These are phyloP conservation scores for Stropharia rugosoannulata DNA, from an alignment of 768 basidiomycete genomes.

Conservation along the genomic window DNA sequence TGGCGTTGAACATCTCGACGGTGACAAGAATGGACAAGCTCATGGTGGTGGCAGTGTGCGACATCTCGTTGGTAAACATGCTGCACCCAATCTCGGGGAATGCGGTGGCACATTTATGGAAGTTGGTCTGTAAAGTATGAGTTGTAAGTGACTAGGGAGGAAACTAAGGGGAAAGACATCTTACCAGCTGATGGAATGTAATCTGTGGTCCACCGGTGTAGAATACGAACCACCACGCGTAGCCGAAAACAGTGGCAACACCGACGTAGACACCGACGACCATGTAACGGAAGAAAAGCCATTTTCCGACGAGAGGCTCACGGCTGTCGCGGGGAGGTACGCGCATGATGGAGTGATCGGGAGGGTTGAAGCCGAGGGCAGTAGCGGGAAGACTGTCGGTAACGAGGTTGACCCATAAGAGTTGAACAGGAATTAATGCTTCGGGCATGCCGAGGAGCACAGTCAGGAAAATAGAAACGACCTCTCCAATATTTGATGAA, in stretches of 20 bases:
- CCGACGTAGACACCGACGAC: slow-evolving; percentile 94
- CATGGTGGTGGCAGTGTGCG: slow-evolving; percentile 91
- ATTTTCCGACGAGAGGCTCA: slow-evolving; percentile 88
- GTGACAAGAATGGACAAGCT: slow-evolving; percentile 95
- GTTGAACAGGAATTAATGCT: slow-evolving; percentile 94
- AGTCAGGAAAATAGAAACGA: slow-evolving; percentile 97
- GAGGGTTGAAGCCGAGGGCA: slow-evolving; percentile 96
- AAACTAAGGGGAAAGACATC: slow-evolving; percentile 27
- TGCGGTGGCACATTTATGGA: slow-evolving; percentile 82
- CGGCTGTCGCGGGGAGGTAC: slow-evolving; percentile 87
- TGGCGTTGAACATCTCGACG: slow-evolving; percentile 96
- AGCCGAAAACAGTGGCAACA: slow-evolving; percentile 92
- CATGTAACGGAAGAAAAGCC: slow-evolving; percentile 97
- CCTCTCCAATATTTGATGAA: slow-evolving; percentile 97
- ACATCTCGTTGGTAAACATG: slow-evolving; percentile 91
- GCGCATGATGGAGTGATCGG: slow-evolving; percentile 96
- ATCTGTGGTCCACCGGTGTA: slow-evolving; percentile 92
- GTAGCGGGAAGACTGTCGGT: slow-evolving; percentile 97
- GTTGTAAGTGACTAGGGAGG: background rate
- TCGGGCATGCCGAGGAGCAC: slow-evolving; percentile 99
- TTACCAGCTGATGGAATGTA: slow-evolving; percentile 86
- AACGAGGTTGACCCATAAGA: slow-evolving; percentile 98
- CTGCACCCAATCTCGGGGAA: slow-evolving; percentile 94
- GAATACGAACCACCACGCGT: slow-evolving; percentile 99
- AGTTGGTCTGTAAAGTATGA: slow-evolving; percentile 69